Conservation (phyloP, 1,284 basidiomycete genomes). For the Puccinia polysora region DNA sequence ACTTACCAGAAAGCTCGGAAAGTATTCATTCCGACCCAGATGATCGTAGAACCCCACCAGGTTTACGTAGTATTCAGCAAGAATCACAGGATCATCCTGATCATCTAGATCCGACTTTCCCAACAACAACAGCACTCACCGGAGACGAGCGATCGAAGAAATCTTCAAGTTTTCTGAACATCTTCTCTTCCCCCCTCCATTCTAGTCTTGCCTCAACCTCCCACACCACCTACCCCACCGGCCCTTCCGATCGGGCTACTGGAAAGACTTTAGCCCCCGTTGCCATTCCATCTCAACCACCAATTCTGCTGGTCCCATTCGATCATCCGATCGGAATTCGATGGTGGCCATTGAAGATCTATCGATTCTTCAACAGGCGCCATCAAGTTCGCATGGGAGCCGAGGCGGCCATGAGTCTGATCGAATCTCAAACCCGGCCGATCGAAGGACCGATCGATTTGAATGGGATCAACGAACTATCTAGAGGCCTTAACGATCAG, state of each 20-base stretch:
- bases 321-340: slow-evolving; percentile 43
- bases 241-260: too few species aligned
- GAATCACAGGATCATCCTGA: background rate
- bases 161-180: slow-evolving; percentile 13
- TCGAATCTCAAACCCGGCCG: slow-evolving; percentile 14
- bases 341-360: slow-evolving; percentile 43
- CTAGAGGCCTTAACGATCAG: background rate
- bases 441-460: slow-evolving; percentile 25
- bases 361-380: slow-evolving; percentile 38
- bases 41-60: background rate
- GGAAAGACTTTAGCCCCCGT: slow-evolving; percentile 18
- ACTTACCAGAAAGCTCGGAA: background rate
- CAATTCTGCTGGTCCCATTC: slow-evolving; percentile 40
- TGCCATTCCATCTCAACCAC: slow-evolving; percentile 37
- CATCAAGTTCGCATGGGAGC: slow-evolving; percentile 30
- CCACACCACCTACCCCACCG: background rate
- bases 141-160: background rate
- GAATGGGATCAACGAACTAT: background rate
- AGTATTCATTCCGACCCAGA: background rate
- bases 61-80: slow-evolving; percentile 18
- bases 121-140: background rate
- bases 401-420: slow-evolving; percentile 18
- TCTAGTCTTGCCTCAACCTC: background rate
- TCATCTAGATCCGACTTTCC: background rate
- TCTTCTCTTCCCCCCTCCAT: background rate